phyloP scores from a whole-genome alignment of 2,329 filamentous ascomycete species.

The Pseudomassariella vexata region DNA sequence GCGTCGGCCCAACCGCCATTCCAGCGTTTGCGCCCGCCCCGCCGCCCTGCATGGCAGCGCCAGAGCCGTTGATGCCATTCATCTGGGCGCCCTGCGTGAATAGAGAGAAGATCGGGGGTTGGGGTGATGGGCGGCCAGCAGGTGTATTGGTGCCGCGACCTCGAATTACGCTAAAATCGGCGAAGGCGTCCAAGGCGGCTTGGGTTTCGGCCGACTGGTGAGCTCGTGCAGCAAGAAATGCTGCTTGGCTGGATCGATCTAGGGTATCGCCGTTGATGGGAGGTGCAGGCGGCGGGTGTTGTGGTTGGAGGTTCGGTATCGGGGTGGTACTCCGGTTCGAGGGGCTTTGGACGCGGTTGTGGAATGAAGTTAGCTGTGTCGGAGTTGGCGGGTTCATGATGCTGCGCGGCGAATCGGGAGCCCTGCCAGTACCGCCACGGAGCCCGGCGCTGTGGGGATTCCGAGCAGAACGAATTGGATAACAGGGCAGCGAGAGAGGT shows the following conservation, averaged over 20 bases:
- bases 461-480: too few species aligned
- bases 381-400: too few species aligned
- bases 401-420: too few species aligned
- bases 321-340: not conserved
- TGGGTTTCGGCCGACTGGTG: not conserved
- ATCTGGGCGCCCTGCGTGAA: constrained; percentile 3
- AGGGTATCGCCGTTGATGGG: too few species aligned
- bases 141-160: not conserved
- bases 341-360: too few species aligned
- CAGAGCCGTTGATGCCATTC: constrained; percentile 11
- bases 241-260: too few species aligned
- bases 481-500: too few species aligned
- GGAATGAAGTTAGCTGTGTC: too few species aligned
- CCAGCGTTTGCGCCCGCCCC: constrained; percentile 30
- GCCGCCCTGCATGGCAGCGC: constrained; percentile 21
- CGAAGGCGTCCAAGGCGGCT: not conserved
- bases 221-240: too few species aligned
- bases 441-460: too few species aligned
- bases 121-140: not conserved
- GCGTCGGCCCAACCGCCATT: constrained; percentile 48
- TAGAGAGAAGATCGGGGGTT: constrained; percentile 2
- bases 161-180: not conserved
- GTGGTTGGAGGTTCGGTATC: not conserved
- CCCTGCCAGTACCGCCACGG: too few species aligned
- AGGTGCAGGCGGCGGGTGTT: too few species aligned